phyloP scores from a whole-genome alignment of 805 yeast genomes.

The Metschnikowia sp. region DNA sequence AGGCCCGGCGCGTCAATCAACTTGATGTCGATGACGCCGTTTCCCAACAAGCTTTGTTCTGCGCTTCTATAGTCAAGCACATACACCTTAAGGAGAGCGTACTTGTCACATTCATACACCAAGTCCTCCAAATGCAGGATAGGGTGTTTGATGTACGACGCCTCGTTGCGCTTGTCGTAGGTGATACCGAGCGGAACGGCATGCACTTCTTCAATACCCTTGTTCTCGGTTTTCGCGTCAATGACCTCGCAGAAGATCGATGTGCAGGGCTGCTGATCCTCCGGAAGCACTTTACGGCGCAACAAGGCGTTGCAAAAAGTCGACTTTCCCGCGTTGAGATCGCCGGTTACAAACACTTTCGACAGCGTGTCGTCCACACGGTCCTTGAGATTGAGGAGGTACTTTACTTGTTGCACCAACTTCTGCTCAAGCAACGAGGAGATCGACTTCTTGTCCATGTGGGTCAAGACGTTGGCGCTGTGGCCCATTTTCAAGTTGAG shows the following conservation, averaged over 20 bases:
- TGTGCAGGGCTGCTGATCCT: conserved; percentile 97
- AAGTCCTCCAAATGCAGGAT: conserved; percentile 61
- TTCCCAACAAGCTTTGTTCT: conserved; percentile 68
- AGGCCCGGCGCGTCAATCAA: conserved; percentile 97
- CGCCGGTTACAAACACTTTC: conserved; percentile 95
- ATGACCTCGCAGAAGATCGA: conserved; percentile 92
- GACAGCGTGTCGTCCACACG: conserved; percentile 90
- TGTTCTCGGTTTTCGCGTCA: conserved; percentile 70
- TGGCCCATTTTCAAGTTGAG: conserved; percentile 59
- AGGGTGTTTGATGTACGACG: conserved; percentile 57
- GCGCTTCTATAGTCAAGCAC: conserved; percentile 70
- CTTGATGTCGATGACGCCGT: conserved; percentile 89
- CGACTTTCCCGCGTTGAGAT: conserved; percentile 93
- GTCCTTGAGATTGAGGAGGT: conserved; percentile 66
- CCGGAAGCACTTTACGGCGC: conserved; percentile 76
- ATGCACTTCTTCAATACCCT: conserved; percentile 84
- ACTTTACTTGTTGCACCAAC: conserved; percentile 60
- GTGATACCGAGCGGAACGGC: conserved; percentile 64
- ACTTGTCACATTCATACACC: conserved; percentile 71
- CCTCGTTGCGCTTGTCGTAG: conserved; percentile 55
- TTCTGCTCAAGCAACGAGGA: conserved; percentile 69
- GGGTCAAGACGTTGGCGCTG: conserved; percentile 41
- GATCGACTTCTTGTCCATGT: conserved; percentile 64
- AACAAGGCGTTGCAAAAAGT: conserved; percentile 90
- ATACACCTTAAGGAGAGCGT: conserved; percentile 72